Evolutionary conservation across 1,284 basidiomycete species (phyloP).

Genomic region (Ganoderma leucocontextum): DNA sequence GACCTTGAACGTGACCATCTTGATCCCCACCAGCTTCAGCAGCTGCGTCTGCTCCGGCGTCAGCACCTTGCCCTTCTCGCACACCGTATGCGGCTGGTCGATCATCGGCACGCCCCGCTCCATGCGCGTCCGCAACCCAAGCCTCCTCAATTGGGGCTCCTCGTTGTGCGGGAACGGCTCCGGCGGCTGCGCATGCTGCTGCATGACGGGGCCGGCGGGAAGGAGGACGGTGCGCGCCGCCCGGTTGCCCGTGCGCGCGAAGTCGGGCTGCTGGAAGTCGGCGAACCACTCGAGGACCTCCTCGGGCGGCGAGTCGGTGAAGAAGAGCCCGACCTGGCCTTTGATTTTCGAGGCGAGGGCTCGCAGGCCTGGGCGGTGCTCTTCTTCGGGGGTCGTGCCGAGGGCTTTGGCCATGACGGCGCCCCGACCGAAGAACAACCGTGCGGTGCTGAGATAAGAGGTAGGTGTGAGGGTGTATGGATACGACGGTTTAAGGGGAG

Average conservation of each 20-base stretch:
- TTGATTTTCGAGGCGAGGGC: conserved; percentile 89
- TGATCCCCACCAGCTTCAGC: conserved; percentile 87
- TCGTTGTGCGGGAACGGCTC: conserved; percentile 96
- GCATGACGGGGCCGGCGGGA: conserved; percentile 79
- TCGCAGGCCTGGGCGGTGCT: conserved; percentile 83
- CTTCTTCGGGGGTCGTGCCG: conserved; percentile 88
- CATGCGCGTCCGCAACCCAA: conserved; percentile 90
- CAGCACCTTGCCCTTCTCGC: conserved; percentile 84
- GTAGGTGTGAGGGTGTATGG: conserved; percentile 11
- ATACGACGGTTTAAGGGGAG: neutral
- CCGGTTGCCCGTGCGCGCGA: conserved; percentile 87
- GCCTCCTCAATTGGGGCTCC: conserved; percentile 93
- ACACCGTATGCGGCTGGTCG: conserved; percentile 83
- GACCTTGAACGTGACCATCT: conserved; percentile 86
- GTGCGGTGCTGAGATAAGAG: conserved; percentile 66
- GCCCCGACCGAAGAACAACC: conserved; percentile 93
- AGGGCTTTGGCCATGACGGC: conserved; percentile 97
- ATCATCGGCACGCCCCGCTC: conserved; percentile 91
- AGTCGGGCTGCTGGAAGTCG: conserved; percentile 90
- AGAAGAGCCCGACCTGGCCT: conserved; percentile 93
- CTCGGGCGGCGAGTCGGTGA: conserved; percentile 88
- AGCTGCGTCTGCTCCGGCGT: conserved; percentile 89
- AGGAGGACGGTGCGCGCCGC: conserved; percentile 82
- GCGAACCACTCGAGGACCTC: conserved; percentile 97
- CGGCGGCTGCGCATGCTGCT: conserved; percentile 75